These are phyloP conservation scores for Hericium erinaceus DNA, from an alignment of 768 basidiomycete species.

Conservation along the genomic window DNA sequence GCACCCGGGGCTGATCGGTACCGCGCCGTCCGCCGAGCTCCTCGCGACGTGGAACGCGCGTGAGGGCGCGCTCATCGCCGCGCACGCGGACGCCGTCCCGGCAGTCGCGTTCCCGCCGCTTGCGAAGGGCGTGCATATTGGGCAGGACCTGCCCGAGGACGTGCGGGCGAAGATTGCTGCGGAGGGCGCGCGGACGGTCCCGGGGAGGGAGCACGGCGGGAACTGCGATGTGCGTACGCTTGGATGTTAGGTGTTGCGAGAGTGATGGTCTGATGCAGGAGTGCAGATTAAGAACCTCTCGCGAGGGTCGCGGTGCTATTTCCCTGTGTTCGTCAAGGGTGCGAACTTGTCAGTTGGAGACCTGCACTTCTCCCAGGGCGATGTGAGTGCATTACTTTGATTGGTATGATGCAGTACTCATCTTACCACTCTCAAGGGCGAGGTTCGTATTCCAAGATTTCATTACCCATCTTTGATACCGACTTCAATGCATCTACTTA, in stretches of 20 bases:
- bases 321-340: conserved; percentile 70
- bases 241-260: not conserved
- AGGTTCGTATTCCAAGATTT: conserved; percentile 28
- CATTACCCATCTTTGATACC: not conserved
- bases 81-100: conserved; percentile 41
- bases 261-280: not conserved
- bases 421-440: conserved; percentile 32
- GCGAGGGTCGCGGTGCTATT: conserved; percentile 64
- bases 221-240: conserved; percentile 54
- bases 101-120: conserved; percentile 61
- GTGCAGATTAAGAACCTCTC: conserved; percentile 67
- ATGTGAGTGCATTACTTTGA: conserved; percentile 28
- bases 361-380: conserved; percentile 73
- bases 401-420: conserved; percentile 12
- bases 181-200: conserved; percentile 69
- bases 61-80: conserved; percentile 54
- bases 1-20: conserved; percentile 70
- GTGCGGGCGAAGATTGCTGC: conserved; percentile 42
- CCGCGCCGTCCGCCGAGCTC: conserved; percentile 64
- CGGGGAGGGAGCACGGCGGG: conserved; percentile 73
- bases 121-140: conserved; percentile 53
- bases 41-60: conserved; percentile 69
- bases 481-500: conserved; percentile 15
- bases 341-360: conserved; percentile 75
- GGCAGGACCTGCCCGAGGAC: conserved; percentile 46